Percentiles rank a stretch among this genome's conserved stretches.
phyloP scores from a whole-genome alignment of 2,329 filamentous ascomycete genomes.

The Niveomyces coronatus region DNA sequence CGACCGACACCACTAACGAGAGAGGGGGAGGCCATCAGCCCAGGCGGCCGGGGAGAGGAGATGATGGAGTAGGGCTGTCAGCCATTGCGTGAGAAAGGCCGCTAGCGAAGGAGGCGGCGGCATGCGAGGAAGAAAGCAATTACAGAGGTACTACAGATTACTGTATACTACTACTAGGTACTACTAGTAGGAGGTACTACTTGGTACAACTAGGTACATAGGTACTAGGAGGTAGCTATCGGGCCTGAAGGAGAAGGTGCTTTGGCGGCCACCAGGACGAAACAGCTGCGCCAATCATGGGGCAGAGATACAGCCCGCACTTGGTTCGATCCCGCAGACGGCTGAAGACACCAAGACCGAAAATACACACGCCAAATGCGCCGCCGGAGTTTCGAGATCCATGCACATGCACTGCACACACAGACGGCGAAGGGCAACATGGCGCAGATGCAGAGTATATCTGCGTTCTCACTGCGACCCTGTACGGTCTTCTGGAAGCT shows the following conservation, averaged over 20 bases:
- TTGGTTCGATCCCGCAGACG: constrained; percentile 12
- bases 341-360: too few relatives aligned
- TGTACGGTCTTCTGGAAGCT: constrained; percentile 5
- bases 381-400: too few relatives aligned
- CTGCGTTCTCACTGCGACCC: constrained; percentile 2
- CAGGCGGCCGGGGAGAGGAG: too few relatives aligned
- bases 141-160: too few relatives aligned
- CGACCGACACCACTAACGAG: constrained; percentile 1
- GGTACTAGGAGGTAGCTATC: too few relatives aligned
- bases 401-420: too few relatives aligned
- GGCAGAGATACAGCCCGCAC: constrained; percentile 18
- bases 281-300: constrained; percentile 22
- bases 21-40: not conserved
- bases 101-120: constrained; percentile 14
- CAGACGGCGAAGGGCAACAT: constrained; percentile 9
- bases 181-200: too few relatives aligned
- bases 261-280: constrained; percentile 21
- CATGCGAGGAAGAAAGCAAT: constrained; percentile 23
- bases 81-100: constrained; percentile 1
- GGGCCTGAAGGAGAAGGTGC: constrained; percentile 27
- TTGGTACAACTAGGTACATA: too few relatives aligned
- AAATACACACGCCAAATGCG: too few relatives aligned
- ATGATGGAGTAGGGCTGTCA: constrained; percentile 7
- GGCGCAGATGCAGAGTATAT: constrained; percentile 9
- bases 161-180: too few relatives aligned